A percentile compares a stretch with the other conserved stretches of the same genome.
phyloP scores from a whole-genome alignment of 2,329 filamentous ascomycete genomes.

The Beauveria pseudobassiana region DNA sequence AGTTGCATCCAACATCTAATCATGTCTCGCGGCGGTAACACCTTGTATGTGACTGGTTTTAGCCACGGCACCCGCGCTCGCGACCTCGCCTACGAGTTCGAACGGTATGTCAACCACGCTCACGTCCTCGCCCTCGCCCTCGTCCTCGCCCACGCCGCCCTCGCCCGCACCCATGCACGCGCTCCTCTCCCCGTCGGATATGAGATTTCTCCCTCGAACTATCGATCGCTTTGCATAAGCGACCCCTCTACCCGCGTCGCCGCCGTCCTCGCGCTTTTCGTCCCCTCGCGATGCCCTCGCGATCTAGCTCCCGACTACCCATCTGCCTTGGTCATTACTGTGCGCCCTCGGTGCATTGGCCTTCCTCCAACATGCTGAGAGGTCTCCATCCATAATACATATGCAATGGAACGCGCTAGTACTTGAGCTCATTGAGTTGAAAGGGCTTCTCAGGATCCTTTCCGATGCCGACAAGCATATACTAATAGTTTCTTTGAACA shows the following conservation, averaged over 20 bases:
- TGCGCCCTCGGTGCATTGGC: neutral
- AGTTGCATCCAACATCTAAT: conserved; percentile 17
- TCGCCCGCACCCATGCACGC: conserved; percentile 33
- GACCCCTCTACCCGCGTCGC: conserved; percentile 20
- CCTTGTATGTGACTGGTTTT: conserved; percentile 98
- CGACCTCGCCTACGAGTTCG: conserved; percentile 99
- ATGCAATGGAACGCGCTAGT: conserved; percentile 6
- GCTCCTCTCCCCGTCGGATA: conserved; percentile 19
- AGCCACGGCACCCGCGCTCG: conserved; percentile 97
- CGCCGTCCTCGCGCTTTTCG: conserved; percentile 1
- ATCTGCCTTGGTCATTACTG: neutral
- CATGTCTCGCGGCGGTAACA: conserved; percentile 92
- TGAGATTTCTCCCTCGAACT: conserved; percentile 17
- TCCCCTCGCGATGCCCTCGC: conserved; percentile 4
- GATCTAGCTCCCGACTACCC: neutral
- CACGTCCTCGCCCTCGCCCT: conserved; percentile 29
- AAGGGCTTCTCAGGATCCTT: conserved; percentile 1
- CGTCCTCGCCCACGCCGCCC: conserved; percentile 34
- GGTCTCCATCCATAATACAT: neutral
- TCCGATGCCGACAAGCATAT: conserved; percentile 27
- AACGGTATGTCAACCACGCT: conserved; percentile 83
- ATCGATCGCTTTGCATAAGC: conserved; percentile 30
- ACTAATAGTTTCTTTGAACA: conserved; percentile 42
- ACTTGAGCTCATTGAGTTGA: conserved; percentile 5
- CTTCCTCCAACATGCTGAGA: neutral